Evolutionary conservation across 116 monocot genomes (phyloP).

Genomic region (Iris pallida): DNA sequence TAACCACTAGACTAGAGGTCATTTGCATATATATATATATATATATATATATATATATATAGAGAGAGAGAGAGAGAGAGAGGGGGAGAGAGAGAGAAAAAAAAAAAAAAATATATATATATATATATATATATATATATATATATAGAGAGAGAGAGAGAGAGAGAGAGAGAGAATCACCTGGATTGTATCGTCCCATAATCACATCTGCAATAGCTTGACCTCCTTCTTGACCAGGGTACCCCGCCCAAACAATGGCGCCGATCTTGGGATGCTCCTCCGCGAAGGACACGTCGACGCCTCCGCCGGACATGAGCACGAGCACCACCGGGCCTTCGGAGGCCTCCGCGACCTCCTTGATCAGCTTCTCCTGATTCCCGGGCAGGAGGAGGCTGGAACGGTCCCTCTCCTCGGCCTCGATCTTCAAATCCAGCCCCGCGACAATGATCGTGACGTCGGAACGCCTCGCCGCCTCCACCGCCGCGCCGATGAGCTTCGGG

Average conservation of each 20-base stretch:
- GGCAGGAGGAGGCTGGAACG: constrained; percentile 12
- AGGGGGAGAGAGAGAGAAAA: too few species aligned
- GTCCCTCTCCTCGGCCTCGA: constrained; percentile 16
- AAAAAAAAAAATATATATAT: too few species aligned
- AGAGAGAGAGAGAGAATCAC: background rate
- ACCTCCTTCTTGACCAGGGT: constrained; percentile 8
- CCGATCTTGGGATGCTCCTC: background rate
- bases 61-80: too few species aligned
- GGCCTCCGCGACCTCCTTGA: background rate
- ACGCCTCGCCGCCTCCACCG: constrained; percentile 1
- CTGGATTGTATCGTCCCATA: constrained; percentile 1
- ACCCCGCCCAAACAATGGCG: constrained; percentile 25
- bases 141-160: too few species aligned
- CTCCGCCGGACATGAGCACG: constrained; percentile 18
- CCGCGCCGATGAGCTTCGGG: constrained; percentile 3
- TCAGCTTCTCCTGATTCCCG: constrained; percentile 16
- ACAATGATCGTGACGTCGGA: constrained; percentile 14
- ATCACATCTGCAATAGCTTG: constrained; percentile 5
- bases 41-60: too few species aligned
- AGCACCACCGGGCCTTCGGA: constrained; percentile 16
- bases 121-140: too few species aligned
- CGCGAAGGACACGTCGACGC: background rate
- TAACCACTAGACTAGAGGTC: too few species aligned
- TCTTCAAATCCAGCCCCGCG: constrained; percentile 5
- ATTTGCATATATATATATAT: too few species aligned